Base-by-base conservation (phyloP, 2,329 filamentous ascomycete species). In the Bertia moriformis region DNA sequence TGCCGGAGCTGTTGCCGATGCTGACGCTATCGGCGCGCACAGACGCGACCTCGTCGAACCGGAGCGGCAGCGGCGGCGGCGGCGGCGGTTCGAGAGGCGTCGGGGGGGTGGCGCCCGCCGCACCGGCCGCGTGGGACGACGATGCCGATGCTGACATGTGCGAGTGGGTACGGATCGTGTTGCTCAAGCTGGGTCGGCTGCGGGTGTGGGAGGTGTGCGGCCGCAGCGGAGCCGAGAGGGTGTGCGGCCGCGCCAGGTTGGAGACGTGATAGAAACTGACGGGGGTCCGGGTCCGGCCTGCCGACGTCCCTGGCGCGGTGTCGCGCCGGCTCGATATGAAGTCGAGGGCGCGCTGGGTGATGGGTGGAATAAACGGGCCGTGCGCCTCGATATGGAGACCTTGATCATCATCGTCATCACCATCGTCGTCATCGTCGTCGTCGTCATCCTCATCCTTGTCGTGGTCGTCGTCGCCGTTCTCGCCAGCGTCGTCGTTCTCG, bases 201-300 rank as follows among this genome's bases (percentile, higher is more conserved):
- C 61, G 66, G 37, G 63, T 62, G 45, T 73, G 64, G 13, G 69
- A 62, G 1, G 69, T 73, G 42, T 72, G 68, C n/a, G 71, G 70
- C 33, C 69, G 65, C 45, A 55, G 41, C 30, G n/a, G 40, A 37
- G 29, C 45, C 45, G 3, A 47, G 43, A n/a, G 47, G 38, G 41
- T 45, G 38, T 46, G 46, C 32, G 32, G 32, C 10, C 17, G 22
- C 49, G 47, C 52, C 33, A 48, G 14, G 40, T 37, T 29, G 37
- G 57, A 51, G 44, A 60, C 24, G 37, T 56, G 43, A 46, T 52
- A 41, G 45, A 56, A 44, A 24, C 57, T 46, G 44, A 51, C 41
- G 37, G 50, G 20, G 42, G 17, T 36, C 14, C 14, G 10, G n/a
- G n/a, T n/a, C n/a, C n/a, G n/a, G n/a, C n/a, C n/a, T n/a, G n/a